phyloP scores from a whole-genome alignment of 352 stramenopile genomes.

The Pythium phragmitis region DNA sequence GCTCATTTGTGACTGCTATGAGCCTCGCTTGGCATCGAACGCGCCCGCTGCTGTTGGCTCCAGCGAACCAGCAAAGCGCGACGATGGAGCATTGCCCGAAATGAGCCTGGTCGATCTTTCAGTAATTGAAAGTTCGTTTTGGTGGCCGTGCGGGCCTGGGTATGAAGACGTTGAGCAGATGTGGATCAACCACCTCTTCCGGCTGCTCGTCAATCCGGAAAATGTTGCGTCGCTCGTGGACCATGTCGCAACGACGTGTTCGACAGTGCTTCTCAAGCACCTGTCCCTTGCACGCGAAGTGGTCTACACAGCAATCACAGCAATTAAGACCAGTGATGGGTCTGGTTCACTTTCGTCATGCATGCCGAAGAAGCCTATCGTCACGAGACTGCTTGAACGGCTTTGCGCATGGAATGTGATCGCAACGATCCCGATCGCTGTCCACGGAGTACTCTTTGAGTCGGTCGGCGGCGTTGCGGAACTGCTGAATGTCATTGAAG shows the following conservation, averaged over 20 bases:
- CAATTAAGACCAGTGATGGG: constrained; percentile 21
- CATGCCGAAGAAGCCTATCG: constrained; percentile 40
- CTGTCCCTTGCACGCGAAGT: constrained; percentile 70
- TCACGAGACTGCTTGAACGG: constrained; percentile 58
- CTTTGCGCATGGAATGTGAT: constrained; percentile 59
- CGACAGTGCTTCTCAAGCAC: constrained; percentile 77
- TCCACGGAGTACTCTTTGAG: constrained; percentile 82
- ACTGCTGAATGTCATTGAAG: constrained; percentile 50
- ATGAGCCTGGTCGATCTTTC: constrained; percentile 72
- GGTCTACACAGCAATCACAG: constrained; percentile 51
- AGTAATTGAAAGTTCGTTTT: constrained; percentile 73
- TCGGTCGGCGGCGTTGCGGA: constrained; percentile 75
- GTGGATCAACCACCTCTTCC: constrained; percentile 77
- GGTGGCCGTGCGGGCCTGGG: constrained; percentile 64
- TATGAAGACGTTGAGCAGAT: constrained; percentile 36
- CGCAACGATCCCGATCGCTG: constrained; percentile 71
- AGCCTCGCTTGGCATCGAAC: constrained; percentile 34
- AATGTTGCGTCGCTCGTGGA: constrained; percentile 68
- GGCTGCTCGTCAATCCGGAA: constrained; percentile 60
- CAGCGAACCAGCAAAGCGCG: constrained; percentile 28
- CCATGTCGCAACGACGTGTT: constrained; percentile 68
- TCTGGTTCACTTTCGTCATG: constrained; percentile 1
- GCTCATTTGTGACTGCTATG: constrained; percentile 79
- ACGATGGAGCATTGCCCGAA: constrained; percentile 75
- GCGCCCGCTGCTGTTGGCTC: constrained; percentile 17